Evolutionary conservation across 2,329 filamentous ascomycete species (phyloP).

Genomic region (Calonectria honghensis): DNA sequence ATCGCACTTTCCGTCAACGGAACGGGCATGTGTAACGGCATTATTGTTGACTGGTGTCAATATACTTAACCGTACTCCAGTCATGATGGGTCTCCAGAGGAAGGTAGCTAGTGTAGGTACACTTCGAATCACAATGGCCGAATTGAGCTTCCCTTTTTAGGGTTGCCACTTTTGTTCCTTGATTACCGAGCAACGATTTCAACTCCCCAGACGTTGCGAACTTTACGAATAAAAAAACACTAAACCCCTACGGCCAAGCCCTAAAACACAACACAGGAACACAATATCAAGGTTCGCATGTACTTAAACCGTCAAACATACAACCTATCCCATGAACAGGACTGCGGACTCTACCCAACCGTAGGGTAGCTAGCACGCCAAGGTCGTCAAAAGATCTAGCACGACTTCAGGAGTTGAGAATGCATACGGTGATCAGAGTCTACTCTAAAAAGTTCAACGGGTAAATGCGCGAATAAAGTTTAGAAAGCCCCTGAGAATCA

Average conservation of each 20-base stretch:
- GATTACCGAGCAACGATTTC: not conserved
- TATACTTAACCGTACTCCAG: not conserved
- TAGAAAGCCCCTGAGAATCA: constrained; percentile 37
- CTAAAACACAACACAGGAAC: not conserved
- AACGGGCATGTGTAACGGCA: not conserved
- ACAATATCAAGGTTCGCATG: not conserved
- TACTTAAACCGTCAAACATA: no score
- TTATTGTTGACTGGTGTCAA: not conserved
- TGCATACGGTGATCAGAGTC: not conserved
- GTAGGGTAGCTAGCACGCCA: constrained; percentile 26
- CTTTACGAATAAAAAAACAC: not conserved
- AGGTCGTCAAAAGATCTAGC: constrained; percentile 1
- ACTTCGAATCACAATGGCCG: not conserved
- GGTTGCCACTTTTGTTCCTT: not conserved
- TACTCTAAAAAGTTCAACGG: not conserved
- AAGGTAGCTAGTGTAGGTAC: not conserved
- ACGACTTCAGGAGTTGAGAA: constrained; percentile 19
- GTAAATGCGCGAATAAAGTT: not conserved
- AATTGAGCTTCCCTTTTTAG: not conserved
- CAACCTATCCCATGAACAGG: not conserved
- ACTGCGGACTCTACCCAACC: not conserved
- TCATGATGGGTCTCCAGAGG: not conserved
- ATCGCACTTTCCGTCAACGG: not conserved
- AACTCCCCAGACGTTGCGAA: not conserved
- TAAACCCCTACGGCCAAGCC: not conserved